Evolutionary conservation across 2,329 filamentous ascomycete species (phyloP).

Genomic region (Sordariomycetes sp.): DNA sequence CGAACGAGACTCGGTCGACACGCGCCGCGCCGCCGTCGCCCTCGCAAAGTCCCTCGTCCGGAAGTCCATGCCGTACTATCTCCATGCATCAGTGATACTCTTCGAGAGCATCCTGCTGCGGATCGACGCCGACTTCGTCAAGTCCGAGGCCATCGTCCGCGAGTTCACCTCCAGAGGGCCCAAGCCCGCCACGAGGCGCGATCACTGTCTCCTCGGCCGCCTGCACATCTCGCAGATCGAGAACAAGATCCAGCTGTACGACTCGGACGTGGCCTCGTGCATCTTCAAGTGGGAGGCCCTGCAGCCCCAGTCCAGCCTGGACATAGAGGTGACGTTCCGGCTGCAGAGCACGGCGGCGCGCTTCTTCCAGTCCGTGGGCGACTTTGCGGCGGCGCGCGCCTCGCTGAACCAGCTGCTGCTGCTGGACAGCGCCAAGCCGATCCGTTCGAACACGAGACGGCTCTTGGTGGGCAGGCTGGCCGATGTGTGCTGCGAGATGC

Average conservation of each 20-base stretch:
- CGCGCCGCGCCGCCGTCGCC: slow-evolving; percentile 14
- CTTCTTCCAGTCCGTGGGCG: slow-evolving; percentile 22
- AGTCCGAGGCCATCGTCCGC: slow-evolving; percentile 14
- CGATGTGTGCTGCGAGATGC: slow-evolving; percentile 18
- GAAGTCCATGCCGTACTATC: slow-evolving; percentile 19
- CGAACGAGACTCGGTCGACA: slow-evolving; percentile 17
- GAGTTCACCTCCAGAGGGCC: slow-evolving; percentile 12
- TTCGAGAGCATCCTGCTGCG: slow-evolving; percentile 21
- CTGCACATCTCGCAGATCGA: slow-evolving; percentile 23
- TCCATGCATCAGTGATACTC: slow-evolving; percentile 17
- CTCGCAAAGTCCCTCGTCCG: slow-evolving; percentile 13
- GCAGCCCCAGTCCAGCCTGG: slow-evolving; percentile 17
- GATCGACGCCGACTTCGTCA: slow-evolving; percentile 13
- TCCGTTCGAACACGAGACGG: slow-evolving; percentile 14
- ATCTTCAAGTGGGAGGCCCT: slow-evolving; percentile 21
- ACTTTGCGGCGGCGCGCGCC: slow-evolving; percentile 16
- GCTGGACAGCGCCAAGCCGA: slow-evolving; percentile 13
- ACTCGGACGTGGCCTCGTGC: slow-evolving; percentile 14
- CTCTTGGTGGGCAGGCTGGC: slow-evolving; percentile 17
- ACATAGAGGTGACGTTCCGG: slow-evolving; percentile 21
- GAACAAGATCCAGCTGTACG: slow-evolving; percentile 22
- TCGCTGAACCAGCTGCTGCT: slow-evolving; percentile 20
- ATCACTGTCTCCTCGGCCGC: slow-evolving; percentile 19
- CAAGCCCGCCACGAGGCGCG: slow-evolving; percentile 8
- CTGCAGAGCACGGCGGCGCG: slow-evolving; percentile 20